A percentile compares a stretch with the other conserved stretches of the same genome.
Conservation (phyloP, 2,329 filamentous ascomycete genomes). For the Cadophora sp. region DNA sequence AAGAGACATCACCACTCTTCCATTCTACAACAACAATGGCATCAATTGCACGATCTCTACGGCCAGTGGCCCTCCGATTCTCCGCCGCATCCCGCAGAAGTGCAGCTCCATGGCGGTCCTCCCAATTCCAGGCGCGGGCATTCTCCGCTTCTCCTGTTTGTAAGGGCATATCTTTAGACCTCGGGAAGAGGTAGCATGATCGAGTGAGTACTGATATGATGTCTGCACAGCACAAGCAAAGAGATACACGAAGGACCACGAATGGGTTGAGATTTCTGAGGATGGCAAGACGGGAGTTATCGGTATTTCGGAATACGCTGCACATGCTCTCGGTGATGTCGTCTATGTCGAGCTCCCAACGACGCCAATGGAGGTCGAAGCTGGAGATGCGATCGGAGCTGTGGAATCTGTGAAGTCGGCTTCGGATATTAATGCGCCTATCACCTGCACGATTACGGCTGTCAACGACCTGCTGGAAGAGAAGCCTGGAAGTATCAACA, state of each 20-base stretch:
- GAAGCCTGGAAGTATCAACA: slow-evolving; percentile 87
- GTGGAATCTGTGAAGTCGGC: slow-evolving; percentile 99
- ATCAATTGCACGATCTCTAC: slow-evolving; percentile 60
- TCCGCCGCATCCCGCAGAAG: slow-evolving; percentile 29
- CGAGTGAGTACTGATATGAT: slow-evolving; percentile 23
- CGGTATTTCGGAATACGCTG: slow-evolving; percentile 91
- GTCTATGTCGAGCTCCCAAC: slow-evolving; percentile 96
- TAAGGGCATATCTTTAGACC: slow-evolving; percentile 45
- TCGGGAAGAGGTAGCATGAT: slow-evolving; percentile 16
- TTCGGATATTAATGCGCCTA: slow-evolving; percentile 93
- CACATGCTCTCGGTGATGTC: slow-evolving; percentile 91
- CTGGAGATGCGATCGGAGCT: slow-evolving; percentile 87
- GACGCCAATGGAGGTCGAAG: slow-evolving; percentile 68
- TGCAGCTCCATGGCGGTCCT: slow-evolving; percentile 35
- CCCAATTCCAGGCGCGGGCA: slow-evolving; percentile 49
- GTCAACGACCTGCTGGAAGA: slow-evolving; percentile 80
- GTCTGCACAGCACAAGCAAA: slow-evolving; percentile 52
- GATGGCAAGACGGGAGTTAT: slow-evolving; percentile 82
- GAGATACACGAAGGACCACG: slow-evolving; percentile 96
- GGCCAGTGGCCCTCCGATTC: slow-evolving; percentile 45
- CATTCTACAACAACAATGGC: slow-evolving; percentile 55
- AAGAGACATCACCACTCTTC: slow-evolving; percentile 3
- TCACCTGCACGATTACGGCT: slow-evolving; percentile 77
- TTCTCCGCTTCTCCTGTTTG: slow-evolving; percentile 53
- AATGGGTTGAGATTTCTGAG: slow-evolving; percentile 91